phyloP scores from a whole-genome alignment of 2,329 filamentous ascomycete species.

The Epichloe elymi region DNA sequence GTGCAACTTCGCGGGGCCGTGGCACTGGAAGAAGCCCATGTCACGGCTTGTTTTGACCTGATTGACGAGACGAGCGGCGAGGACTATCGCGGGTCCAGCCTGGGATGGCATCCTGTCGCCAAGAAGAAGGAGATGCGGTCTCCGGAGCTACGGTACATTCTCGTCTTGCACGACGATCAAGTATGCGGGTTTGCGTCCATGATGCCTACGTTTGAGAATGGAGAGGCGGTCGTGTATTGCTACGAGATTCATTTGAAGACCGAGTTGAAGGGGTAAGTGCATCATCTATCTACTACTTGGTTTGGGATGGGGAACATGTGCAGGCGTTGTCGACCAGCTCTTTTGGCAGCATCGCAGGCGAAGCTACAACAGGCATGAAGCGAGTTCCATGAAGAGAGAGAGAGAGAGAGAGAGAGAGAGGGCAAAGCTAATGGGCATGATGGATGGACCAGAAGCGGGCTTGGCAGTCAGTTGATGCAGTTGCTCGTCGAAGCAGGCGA shows the following conservation, averaged over 20 bases:
- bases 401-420: too few relatives aligned
- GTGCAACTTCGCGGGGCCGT: constrained; percentile 30
- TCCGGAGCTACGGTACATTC: constrained; percentile 52
- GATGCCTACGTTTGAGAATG: constrained; percentile 58
- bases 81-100: constrained; percentile 49
- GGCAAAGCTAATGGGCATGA: background rate
- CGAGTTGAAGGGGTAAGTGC: constrained; percentile 38
- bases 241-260: constrained; percentile 62
- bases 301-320: too few relatives aligned
- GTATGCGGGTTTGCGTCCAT: constrained; percentile 50
- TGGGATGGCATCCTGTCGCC: constrained; percentile 47
- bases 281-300: background rate
- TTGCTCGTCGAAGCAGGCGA: constrained; percentile 39
- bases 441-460: constrained; percentile 35
- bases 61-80: constrained; percentile 49
- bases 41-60: constrained; percentile 40
- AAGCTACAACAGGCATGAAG: too few relatives aligned
- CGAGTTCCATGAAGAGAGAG: too few relatives aligned
- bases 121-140: constrained; percentile 60
- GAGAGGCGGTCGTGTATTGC: constrained; percentile 56
- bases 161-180: constrained; percentile 31
- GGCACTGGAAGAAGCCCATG: constrained; percentile 28
- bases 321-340: too few relatives aligned
- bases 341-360: too few relatives aligned
- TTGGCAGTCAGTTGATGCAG: constrained; percentile 47